Evolutionary conservation across 192 early-diverging fungal genomes (phyloP), one percentile per base, ranked within the genome.

Genomic region (Chytriomyces sp.): DNA sequence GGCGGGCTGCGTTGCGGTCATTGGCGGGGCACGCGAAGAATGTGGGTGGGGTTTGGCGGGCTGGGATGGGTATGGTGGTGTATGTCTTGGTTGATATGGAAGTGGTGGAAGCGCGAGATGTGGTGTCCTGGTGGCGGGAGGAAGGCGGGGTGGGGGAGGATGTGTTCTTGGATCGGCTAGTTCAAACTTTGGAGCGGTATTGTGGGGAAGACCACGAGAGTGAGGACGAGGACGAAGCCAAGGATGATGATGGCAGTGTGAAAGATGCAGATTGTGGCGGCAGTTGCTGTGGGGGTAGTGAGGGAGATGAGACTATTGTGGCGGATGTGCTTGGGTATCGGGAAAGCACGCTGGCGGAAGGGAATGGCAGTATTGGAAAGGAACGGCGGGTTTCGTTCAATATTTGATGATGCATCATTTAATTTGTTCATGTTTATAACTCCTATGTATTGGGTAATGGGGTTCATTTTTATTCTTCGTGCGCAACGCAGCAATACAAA

Each of bases 21-120:
- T 28, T 65, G 8, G 8, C 8, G 19, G 30, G 1, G 14, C 10
- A 12, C 10, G n/a, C 0, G 55, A 28, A 30, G 14, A 1, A 12
- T 1, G 44, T 22, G 22, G 14, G 44, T 19, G 44, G 14, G 22
- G 44, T 30, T 17, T 65, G 63, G 63, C 14, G 38, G 31, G 22
- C 7, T 7, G 63, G 39, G 40, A 49, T 65, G 28, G 63, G 63
- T 8, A 49, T 65, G 63, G 19, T 65, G 40, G 63, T 65, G 5
- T 65, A 65, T 28, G 63, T 65, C 5, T 26, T 65, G 3, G 63
- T 65, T n/a, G 63, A 65, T 31, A 28, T 52, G 2, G 63, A 65
- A 28, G 32, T 65, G 40, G 39, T 65, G 6, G 39, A 44, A 44
- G 63, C 63, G 8, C 39, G 8, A 25, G 63, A 65, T 44, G 63